Percentiles rank a stretch among this genome's conserved stretches.
These are phyloP conservation scores for Penicillium expansum DNA, from an alignment of 2,329 filamentous ascomycete genomes.

Conservation along the genomic window DNA sequence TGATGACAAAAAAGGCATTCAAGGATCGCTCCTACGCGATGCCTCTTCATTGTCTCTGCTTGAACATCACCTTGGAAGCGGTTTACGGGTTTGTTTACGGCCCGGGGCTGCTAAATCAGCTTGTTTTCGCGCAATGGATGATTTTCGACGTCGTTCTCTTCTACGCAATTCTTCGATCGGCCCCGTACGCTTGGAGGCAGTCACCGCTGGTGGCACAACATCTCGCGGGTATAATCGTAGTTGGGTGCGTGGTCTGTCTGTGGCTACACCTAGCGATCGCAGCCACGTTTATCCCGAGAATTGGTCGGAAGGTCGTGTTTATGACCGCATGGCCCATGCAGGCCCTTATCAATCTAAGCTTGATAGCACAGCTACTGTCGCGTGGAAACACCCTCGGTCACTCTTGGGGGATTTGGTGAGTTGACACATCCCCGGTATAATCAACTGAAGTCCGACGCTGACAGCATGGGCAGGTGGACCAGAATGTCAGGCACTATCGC, in stretches of 20 bases:
- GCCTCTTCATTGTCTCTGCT: neutral
- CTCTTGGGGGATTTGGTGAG: neutral
- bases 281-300: neutral
- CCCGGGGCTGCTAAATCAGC: neutral
- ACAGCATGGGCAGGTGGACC: neutral
- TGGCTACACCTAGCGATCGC: neutral
- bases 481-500: neutral
- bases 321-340: neutral
- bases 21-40: neutral
- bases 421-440: neutral
- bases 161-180: neutral
- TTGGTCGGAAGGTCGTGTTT: neutral
- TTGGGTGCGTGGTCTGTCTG: neutral
- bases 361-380: neutral
- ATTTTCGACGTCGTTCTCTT: neutral
- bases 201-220: neutral
- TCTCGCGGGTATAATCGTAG: neutral
- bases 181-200: neutral
- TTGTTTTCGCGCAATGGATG: neutral
- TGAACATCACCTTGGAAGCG: neutral
- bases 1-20: neutral
- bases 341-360: neutral
- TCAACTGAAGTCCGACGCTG: neutral
- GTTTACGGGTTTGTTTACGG: neutral
- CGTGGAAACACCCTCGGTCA: neutral